phyloP scores from a whole-genome alignment of 371 early-diverging fungal species.

The Thermomucor indicae-seudaticae region DNA sequence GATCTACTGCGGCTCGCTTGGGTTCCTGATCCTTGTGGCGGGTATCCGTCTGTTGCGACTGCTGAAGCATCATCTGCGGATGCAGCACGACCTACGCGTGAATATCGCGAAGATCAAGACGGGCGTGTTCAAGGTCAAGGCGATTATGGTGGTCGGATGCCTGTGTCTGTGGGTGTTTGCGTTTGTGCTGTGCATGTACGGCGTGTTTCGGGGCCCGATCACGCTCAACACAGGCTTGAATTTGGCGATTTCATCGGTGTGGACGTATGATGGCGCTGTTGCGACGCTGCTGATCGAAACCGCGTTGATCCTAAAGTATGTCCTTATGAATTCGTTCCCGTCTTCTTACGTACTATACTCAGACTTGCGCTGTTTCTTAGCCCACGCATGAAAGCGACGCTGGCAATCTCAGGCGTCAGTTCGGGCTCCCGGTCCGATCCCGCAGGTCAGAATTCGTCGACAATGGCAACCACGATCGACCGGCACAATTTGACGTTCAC shows the following conservation, averaged over 20 bases:
- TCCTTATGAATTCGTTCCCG: neutral
- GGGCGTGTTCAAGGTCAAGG: constrained; percentile 21
- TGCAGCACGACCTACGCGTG: constrained; percentile 14
- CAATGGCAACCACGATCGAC: constrained; percentile 1
- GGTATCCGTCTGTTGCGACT: constrained; percentile 20
- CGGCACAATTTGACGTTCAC: constrained; percentile 4
- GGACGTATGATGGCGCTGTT: constrained; percentile 23
- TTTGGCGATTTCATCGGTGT: constrained; percentile 16
- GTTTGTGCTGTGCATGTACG: constrained; percentile 21
- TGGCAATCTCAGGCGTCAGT: constrained; percentile 5
- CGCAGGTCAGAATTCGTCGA: too few relatives aligned
- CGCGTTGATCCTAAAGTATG: constrained; percentile 30
- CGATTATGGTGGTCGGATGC: constrained; percentile 13
- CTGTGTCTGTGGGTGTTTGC: constrained; percentile 20
- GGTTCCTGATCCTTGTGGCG: constrained; percentile 17
- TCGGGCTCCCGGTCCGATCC: constrained; percentile 2
- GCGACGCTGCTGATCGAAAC: constrained; percentile 24
- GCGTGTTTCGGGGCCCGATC: constrained; percentile 13
- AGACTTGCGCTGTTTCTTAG: neutral
- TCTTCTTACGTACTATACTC: neutral
- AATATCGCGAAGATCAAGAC: constrained; percentile 23
- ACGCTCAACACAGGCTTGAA: constrained; percentile 8
- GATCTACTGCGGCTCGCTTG: constrained; percentile 17
- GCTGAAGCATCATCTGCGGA: constrained; percentile 16
- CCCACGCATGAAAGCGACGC: constrained; percentile 12